Percentiles rank a stretch among this genome's conserved stretches.
Conservation (phyloP, 139 green algal species). For the Coelastrella sp. region DNA sequence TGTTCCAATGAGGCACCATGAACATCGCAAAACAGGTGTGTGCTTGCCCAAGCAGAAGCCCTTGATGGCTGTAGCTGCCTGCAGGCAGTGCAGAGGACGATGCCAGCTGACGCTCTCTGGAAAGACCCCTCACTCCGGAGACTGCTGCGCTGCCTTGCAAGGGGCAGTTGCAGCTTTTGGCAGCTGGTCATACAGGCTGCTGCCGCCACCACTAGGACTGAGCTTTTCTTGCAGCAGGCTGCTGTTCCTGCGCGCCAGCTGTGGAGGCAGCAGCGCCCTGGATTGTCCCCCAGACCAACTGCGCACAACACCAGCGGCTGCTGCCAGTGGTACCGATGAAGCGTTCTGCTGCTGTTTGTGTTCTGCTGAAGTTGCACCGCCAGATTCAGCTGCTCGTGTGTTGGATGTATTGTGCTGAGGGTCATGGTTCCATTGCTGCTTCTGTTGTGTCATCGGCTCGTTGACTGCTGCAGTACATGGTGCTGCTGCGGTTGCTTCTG, state of each 20-base stretch:
- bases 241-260: neutral
- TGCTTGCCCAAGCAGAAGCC: too few relatives aligned
- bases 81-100: too few relatives aligned
- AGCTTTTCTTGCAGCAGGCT: neutral
- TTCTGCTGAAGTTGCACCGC: neutral
- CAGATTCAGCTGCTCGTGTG: neutral
- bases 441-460: neutral
- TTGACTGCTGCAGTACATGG: neutral
- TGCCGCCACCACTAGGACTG: neutral
- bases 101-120: too few relatives aligned
- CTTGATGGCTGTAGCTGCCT: too few relatives aligned
- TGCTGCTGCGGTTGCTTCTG: neutral
- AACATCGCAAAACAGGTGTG: too few relatives aligned
- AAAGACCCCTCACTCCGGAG: too few relatives aligned
- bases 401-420: neutral
- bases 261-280: neutral
- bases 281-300: neutral
- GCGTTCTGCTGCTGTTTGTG: neutral
- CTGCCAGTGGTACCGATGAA: neutral
- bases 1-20: too few relatives aligned
- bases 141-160: too few relatives aligned
- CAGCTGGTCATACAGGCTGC: constrained; percentile 11
- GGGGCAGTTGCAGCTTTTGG: neutral
- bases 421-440: neutral
- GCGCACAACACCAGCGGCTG: neutral